Base-by-base conservation (phyloP, 345 rosid species). In the Arabis hirsuta region DNA sequence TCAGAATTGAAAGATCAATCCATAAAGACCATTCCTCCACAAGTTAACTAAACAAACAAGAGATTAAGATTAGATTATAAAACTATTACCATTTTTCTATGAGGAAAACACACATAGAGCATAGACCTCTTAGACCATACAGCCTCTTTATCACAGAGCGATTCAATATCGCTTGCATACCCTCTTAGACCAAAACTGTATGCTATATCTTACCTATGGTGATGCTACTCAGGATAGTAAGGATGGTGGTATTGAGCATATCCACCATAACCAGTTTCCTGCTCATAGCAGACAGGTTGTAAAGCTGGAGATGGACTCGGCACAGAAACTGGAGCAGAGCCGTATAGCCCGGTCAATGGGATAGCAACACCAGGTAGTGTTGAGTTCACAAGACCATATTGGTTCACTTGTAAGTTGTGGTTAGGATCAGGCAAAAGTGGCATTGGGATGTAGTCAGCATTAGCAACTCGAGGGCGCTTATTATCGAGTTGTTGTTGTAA, bases 221-320 rank as follows among this genome's bases (percentile, higher is more conserved):
- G 47, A 62, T 73, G 31, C 79, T 88, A 89, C 64, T 73, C 79
- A 57, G 83, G 82, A 75, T 82, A 76, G 76, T 84, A 83, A 48
- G 88, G 69, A 24, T 76, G 82, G 62, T 70, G 81, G 76, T 81
- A 76, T 45, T 79, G 86, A 69, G 85, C 77, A 58, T 80, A 80
- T 39, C 82, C 72, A 79, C 55, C 45, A 44, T 51, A 22, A 26
- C 59, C 66, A 56, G 71, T 65, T 48, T 82, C 75, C 59, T 83
- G 73, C 47, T 74, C 82, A 71, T 80, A 79, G 74, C 67, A 77
- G 42, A 73, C 64, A 29, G 86, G 80, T 62, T 44, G 74, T 43
- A 76, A 53, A 31, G 80, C 51, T 77, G 80, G 76, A 51, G 74
- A 2, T 76, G 80, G 74, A 55, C 73, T 1, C 34, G 5, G 39